phyloP scores from a whole-genome alignment of 257 asterid species.

The Solanum ossicruentum region DNA sequence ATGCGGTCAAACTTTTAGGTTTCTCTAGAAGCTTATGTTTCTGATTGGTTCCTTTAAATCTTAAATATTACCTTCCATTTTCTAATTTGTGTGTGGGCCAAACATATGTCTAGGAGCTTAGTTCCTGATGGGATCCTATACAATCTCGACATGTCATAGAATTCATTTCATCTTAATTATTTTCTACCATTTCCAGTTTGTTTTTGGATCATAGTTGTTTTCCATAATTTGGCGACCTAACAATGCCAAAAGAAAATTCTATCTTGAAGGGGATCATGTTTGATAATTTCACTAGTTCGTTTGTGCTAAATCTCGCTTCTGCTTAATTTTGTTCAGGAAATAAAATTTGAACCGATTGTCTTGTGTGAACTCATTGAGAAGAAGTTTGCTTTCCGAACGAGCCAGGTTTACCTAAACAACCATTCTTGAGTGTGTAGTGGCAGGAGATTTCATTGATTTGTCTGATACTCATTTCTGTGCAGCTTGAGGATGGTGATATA shows the following conservation, averaged over 20 bases:
- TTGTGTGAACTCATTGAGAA: slow-evolving; percentile 89
- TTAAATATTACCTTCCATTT: neutral
- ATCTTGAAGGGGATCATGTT: neutral
- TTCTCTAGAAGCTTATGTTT: neutral
- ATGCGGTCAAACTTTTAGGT: neutral
- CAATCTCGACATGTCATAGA: neutral
- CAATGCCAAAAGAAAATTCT: neutral
- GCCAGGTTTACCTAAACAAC: slow-evolving; percentile 45
- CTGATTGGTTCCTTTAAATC: neutral
- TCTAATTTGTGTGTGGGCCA: neutral
- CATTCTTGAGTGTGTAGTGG: neutral
- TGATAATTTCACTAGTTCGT: neutral
- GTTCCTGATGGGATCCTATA: neutral
- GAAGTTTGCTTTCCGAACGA: slow-evolving; percentile 48
- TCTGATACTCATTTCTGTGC: neutral
- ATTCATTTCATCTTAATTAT: neutral
- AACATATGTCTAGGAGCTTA: neutral
- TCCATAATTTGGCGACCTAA: neutral
- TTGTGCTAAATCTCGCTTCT: neutral
- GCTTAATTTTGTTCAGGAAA: slow-evolving; percentile 39
- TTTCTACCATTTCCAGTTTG: neutral
- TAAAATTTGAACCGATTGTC: slow-evolving; percentile 80
- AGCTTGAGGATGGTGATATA: slow-evolving; percentile 98
- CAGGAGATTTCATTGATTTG: neutral
- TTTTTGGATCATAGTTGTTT: neutral